These are phyloP conservation scores for Epichloe aotearoae DNA, from an alignment of 2,329 filamentous ascomycete species.

Conservation along the genomic window DNA sequence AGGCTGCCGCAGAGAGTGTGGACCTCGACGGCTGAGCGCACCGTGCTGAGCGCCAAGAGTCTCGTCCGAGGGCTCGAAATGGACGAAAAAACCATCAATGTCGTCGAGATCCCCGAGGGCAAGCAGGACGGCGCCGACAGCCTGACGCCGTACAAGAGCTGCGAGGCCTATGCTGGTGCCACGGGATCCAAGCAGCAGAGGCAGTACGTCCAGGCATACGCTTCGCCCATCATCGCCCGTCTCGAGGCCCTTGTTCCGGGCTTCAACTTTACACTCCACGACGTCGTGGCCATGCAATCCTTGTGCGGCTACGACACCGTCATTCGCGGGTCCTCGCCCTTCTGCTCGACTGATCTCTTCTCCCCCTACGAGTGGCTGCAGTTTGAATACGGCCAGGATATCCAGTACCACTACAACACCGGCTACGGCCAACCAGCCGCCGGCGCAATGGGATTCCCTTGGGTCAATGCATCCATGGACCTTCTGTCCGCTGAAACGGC, in stretches of 20 bases:
- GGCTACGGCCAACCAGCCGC: conserved; percentile 49
- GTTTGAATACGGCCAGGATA: conserved; percentile 52
- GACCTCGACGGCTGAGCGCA: conserved; percentile 50
- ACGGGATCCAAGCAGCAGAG: conserved; percentile 41
- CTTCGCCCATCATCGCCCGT: conserved; percentile 44
- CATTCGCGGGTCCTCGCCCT: conserved; percentile 46
- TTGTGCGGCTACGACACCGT: conserved; percentile 54
- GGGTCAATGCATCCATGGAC: conserved; percentile 48
- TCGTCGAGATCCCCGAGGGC: conserved; percentile 43
- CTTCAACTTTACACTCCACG: conserved; percentile 50
- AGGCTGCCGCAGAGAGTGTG: conserved; percentile 41
- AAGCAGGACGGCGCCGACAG: conserved; percentile 43
- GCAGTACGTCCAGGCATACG: conserved; percentile 40
- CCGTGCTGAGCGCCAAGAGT: conserved; percentile 41
- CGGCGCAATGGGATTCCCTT: conserved; percentile 50
- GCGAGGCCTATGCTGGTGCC: conserved; percentile 46
- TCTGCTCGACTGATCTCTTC: conserved; percentile 47
- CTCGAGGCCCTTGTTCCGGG: conserved; percentile 36
- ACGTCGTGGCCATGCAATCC: conserved; percentile 54
- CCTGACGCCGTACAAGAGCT: conserved; percentile 51
- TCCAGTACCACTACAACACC: conserved; percentile 51
- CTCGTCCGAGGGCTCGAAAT: conserved; percentile 44
- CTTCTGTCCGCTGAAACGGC: conserved; percentile 28
- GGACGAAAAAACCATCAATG: conserved; percentile 38
- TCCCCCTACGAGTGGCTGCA: conserved; percentile 49